Base-by-base conservation (phyloP, 2,329 filamentous ascomycete genomes). In the Colletotrichum tropicale region DNA sequence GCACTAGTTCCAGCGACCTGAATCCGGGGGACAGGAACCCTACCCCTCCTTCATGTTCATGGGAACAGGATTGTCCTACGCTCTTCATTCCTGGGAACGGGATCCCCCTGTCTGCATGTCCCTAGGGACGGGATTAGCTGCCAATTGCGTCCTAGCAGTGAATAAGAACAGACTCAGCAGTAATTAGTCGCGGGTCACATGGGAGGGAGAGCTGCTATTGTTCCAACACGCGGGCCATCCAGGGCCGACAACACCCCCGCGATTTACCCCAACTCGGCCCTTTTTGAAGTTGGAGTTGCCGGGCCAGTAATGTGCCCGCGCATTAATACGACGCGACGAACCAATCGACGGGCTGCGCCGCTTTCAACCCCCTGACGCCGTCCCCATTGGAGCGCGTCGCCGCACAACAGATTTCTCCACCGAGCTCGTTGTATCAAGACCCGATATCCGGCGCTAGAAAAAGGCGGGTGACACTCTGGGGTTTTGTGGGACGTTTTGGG, bases 331-430 rank as follows among this genome's bases (percentile, higher is more conserved):
- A 52, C 43, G 43, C n/a, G 43, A 52, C 43, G 43, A 52, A 52
- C 43, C 43, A 52, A 52, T 52, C 43, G 43, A 52, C 43, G 43
- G 43, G 43, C 43, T 52, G 43, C 43, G 43, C 43, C 43, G 43
- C 43, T 34, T 61, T 52, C n/a, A 9, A 34, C 30, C 61, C 62
- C 56, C 56, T n/a, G 56, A 43, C 26, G 38, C 28, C 43, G 24
- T 66, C 60, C 67, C 62, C 38, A 75, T 75, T 75, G 73, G 73
- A 73, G 64, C 73, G 73, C 73, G 26, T 75, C 70, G 28, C 6
- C 26, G 62, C 64, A 36, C 65, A 15, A 65, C 56, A 58, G 38
- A 26, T 73, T 73, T 24, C 26, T 32, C 64, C 32, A 21, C 56
- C 70, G 58, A 28, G 56, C 73, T 75, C 73, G 73, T 55, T 43